Conservation (phyloP, 1,284 basidiomycete species). For the Abortiporus biennis region DNA sequence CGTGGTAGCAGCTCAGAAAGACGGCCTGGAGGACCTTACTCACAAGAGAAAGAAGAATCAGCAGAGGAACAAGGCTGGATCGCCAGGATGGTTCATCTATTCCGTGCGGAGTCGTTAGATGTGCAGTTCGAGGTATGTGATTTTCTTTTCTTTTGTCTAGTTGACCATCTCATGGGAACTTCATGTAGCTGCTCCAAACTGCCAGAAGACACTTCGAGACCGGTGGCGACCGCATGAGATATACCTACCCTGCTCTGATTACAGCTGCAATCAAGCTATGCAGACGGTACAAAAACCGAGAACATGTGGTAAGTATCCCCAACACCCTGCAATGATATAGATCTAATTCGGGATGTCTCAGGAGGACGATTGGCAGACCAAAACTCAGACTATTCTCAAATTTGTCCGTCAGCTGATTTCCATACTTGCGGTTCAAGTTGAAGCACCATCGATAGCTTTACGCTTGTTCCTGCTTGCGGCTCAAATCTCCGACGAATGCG, state of each 20-base stretch:
- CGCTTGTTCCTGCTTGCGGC: conserved; percentile 92
- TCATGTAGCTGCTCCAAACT: conserved; percentile 72
- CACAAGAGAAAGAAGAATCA: conserved; percentile 75
- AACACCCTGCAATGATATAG: background rate
- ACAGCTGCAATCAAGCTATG: conserved; percentile 88
- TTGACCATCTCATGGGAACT: conserved; percentile 1
- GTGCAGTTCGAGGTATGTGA: conserved; percentile 79
- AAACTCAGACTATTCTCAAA: conserved; percentile 81
- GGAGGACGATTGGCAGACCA: conserved; percentile 82
- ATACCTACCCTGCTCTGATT: conserved; percentile 91
- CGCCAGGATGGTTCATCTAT: conserved; percentile 92
- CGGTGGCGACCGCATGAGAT: conserved; percentile 91
- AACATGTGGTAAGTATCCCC: conserved; percentile 43
- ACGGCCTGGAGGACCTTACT: conserved; percentile 48
- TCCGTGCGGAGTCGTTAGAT: conserved; percentile 77
- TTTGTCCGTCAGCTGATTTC: conserved; percentile 89
- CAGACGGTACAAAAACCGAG: conserved; percentile 78
- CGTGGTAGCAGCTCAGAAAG: conserved; percentile 41
- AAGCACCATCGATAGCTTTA: conserved; percentile 84
- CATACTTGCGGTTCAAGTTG: conserved; percentile 86
- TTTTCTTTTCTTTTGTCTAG: conserved; percentile 1
- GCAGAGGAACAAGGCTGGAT: conserved; percentile 98
- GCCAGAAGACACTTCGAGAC: conserved; percentile 83
- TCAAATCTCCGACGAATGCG: conserved; percentile 88
- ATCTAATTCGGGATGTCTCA: conserved; percentile 20